Evolutionary conservation across 2,329 filamentous ascomycete species (phyloP).

Genomic region (Neocucurbitaria cava): DNA sequence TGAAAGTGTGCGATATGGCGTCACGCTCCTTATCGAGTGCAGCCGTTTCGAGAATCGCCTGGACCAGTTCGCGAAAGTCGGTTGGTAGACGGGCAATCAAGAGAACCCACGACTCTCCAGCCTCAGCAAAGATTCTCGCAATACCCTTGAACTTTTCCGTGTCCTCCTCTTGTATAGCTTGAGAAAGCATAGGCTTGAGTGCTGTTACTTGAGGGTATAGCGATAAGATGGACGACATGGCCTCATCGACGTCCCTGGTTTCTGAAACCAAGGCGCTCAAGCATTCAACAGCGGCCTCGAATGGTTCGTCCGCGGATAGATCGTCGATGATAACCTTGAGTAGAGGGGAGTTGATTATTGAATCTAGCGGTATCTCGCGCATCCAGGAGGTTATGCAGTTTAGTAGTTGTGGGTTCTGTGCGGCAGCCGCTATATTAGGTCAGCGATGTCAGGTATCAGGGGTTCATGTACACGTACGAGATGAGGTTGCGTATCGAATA

Average conservation of each 20-base stretch:
- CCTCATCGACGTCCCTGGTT: constrained; percentile 92
- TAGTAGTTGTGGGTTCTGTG: constrained; percentile 87
- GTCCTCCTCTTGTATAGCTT: constrained; percentile 81
- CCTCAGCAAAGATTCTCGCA: constrained; percentile 89
- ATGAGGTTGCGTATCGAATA: constrained; percentile 90
- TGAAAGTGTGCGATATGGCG: constrained; percentile 91
- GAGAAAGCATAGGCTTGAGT: constrained; percentile 76
- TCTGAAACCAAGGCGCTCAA: constrained; percentile 91
- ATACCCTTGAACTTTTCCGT: constrained; percentile 84
- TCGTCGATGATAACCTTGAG: constrained; percentile 82
- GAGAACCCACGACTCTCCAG: constrained; percentile 93
- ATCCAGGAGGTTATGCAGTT: constrained; percentile 98
- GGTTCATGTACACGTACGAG: constrained; percentile 66
- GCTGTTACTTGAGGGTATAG: constrained; percentile 82
- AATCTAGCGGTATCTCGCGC: constrained; percentile 83
- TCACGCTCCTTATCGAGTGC: constrained; percentile 87
- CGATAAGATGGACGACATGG: constrained; percentile 77
- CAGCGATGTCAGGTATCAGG: constrained; percentile 7
- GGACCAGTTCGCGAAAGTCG: constrained; percentile 84
- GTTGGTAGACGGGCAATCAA: constrained; percentile 83
- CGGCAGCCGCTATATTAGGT: constrained; percentile 64
- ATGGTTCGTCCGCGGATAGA: constrained; percentile 75
- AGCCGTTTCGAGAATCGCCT: constrained; percentile 90
- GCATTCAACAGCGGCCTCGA: constrained; percentile 89
- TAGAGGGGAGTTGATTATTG: constrained; percentile 84